Evolutionary conservation across 2,329 filamentous ascomycete species (phyloP), one percentile per base, ranked within the genome.

Genomic region (Monosporascus sp.): DNA sequence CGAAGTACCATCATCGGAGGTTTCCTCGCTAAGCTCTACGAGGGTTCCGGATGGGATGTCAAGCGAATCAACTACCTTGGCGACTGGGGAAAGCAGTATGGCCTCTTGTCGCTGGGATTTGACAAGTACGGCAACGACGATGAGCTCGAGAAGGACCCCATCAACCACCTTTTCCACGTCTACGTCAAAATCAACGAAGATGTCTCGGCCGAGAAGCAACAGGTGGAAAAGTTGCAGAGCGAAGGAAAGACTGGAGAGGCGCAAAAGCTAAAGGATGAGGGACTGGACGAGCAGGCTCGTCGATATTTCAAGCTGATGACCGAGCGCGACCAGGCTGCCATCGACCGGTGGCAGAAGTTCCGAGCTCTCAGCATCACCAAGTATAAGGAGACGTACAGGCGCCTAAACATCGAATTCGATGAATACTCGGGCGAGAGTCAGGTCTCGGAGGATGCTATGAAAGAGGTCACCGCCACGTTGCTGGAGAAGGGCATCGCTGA

Each of bases 1-100:
- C 79, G 87, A 62, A 89, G 85, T 64, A 91, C 88, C 49, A 89
- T 91, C 58, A 87, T 91, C 53, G 87, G 88, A 44, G 85, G 85
- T 31, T 89, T 88, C 68, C 71, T 91, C 20, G 76, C 84, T 22
- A 89, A 89, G 62, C 67, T 90, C 2, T 88, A 90, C 65, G 76
- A 85, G 62, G 76, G 71, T 18, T 81, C 83, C 49, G 88, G 87
- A 20, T 91, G 86, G 84, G 81, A 90, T 37, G 86, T 89, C 0
- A 70, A 83, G 45, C 77, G 82, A 24, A 79, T 91, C 74, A 91
- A 91, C 71, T 91, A 91, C 64, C 77, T 91, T 0, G 88, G 88
- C 37, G 88, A 91, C 66, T 91, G 88, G 88, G 88, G 88, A 24
- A 88, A 87, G 70, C 86, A 88, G 64, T 88, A 80, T 48, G 79